Conservation (phyloP, 331 rosid species). For the Spiraea crenata region DNA sequence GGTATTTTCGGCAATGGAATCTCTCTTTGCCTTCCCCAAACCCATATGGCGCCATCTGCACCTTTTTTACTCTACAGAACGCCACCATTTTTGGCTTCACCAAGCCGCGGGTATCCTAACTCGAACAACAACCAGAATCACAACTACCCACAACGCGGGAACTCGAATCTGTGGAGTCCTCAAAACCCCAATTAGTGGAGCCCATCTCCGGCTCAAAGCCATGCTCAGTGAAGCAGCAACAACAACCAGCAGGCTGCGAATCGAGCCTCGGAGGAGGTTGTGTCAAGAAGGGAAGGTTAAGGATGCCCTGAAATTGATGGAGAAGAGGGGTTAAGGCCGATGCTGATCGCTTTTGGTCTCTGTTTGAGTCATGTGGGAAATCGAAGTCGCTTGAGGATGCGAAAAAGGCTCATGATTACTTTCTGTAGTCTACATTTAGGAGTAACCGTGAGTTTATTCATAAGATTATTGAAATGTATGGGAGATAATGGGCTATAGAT, state of each 20-base stretch:
- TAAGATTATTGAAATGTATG: conserved; percentile 74
- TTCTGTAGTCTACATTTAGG: conserved; percentile 68
- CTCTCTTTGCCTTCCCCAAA: too few species aligned
- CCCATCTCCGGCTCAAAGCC: conserved; percentile 31
- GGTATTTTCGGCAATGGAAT: too few species aligned
- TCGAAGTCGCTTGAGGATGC: conserved; percentile 67
- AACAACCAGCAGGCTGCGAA: conserved; percentile 37
- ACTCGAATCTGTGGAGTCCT: conserved; percentile 20
- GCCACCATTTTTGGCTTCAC: too few species aligned
- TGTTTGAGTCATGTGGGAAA: conserved; percentile 59
- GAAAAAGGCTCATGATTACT: conserved; percentile 69
- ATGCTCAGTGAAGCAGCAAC: conserved; percentile 40
- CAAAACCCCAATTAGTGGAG: conserved; percentile 31
- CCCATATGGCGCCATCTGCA: too few species aligned
- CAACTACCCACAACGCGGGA: conserved; percentile 31
- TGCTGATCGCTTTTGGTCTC: conserved; percentile 48
- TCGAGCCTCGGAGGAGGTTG: conserved; percentile 32
- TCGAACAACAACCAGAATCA: conserved; percentile 22
- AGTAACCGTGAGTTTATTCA: conserved; percentile 51
- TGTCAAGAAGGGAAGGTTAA: conserved; percentile 66
- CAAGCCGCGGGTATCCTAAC: conserved; percentile 27
- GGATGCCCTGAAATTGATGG: conserved; percentile 68
- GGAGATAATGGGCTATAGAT: conserved; percentile 80
- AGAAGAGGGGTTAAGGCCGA: conserved; percentile 75
- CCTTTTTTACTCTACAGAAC: too few species aligned